Conservation (phyloP, 2,329 filamentous ascomycete species). For the Tolypocladium amazonense region DNA sequence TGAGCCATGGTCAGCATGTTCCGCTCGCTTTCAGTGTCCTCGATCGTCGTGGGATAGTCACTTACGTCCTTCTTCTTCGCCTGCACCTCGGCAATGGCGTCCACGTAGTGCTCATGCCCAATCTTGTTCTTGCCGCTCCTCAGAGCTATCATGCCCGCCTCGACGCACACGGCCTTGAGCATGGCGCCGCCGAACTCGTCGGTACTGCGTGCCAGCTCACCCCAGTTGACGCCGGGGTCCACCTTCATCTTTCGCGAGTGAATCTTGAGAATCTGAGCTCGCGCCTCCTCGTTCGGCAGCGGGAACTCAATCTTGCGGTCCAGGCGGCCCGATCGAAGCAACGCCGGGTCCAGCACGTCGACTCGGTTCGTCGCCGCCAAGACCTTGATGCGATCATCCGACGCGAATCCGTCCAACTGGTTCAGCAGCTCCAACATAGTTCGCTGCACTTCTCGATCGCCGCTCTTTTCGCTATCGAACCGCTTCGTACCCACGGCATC, state of each 20-base stretch:
- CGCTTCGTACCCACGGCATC: constrained; percentile 98
- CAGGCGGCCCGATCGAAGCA: constrained; percentile 83
- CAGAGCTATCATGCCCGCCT: constrained; percentile 97
- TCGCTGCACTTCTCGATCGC: constrained; percentile 93
- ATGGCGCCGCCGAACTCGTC: constrained; percentile 98
- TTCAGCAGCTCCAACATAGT: constrained; percentile 99
- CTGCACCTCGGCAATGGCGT: constrained; percentile 94
- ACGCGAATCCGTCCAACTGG: constrained; percentile 95
- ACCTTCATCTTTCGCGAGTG: constrained; percentile 98
- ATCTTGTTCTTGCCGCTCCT: constrained; percentile 93
- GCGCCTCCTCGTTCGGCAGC: constrained; percentile 91
- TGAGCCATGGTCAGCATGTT: background rate
- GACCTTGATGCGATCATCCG: constrained; percentile 93
- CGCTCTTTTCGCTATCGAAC: constrained; percentile 96
- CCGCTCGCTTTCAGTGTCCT: background rate
- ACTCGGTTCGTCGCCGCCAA: constrained; percentile 90
- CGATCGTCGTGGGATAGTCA: constrained; percentile 7
- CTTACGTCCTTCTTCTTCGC: constrained; percentile 85
- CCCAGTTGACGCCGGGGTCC: constrained; percentile 88
- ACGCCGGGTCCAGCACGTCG: constrained; percentile 83
- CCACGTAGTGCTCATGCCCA: constrained; percentile 95
- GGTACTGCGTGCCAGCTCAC: constrained; percentile 87
- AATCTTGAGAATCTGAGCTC: constrained; percentile 93
- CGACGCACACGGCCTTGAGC: constrained; percentile 96
- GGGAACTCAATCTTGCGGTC: constrained; percentile 98